phyloP scores from a whole-genome alignment of 148 eudicot genomes.

The Beta vulgaris region DNA sequence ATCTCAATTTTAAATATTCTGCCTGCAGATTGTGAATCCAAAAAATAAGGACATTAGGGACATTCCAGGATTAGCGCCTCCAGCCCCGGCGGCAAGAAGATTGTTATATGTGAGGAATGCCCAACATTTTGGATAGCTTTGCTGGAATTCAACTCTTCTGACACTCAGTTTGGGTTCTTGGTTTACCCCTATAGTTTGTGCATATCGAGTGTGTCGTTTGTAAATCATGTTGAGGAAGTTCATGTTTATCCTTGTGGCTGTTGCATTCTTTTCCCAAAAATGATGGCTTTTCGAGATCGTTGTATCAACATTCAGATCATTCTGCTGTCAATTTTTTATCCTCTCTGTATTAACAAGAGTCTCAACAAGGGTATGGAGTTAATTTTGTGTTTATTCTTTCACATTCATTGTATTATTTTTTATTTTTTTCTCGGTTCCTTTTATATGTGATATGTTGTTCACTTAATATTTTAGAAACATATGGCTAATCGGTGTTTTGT shows the following conservation, averaged over 20 bases:
- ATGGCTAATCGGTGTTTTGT: background rate
- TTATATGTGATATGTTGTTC: background rate
- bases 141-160: background rate
- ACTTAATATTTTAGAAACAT: background rate
- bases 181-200: constrained; percentile 24
- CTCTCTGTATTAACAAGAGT: constrained; percentile 2
- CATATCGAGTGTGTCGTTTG: constrained; percentile 27
- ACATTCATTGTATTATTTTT: constrained; percentile 11
- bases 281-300: constrained; percentile 19
- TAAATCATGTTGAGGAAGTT: constrained; percentile 32
- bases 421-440: background rate
- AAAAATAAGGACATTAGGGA: constrained; percentile 79
- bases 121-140: constrained; percentile 28
- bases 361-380: constrained; percentile 9
- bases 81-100: constrained; percentile 77
- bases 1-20: background rate
- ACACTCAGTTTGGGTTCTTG: constrained; percentile 12
- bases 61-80: constrained; percentile 95
- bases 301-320: constrained; percentile 21
- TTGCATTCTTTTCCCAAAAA: background rate
- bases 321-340: constrained; percentile 24
- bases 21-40: constrained; percentile 72
- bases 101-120: constrained; percentile 48
- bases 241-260: constrained; percentile 12
- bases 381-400: constrained; percentile 21